Conservation (phyloP, 768 basidiomycete genomes). For the Lenzites betulinus region DNA sequence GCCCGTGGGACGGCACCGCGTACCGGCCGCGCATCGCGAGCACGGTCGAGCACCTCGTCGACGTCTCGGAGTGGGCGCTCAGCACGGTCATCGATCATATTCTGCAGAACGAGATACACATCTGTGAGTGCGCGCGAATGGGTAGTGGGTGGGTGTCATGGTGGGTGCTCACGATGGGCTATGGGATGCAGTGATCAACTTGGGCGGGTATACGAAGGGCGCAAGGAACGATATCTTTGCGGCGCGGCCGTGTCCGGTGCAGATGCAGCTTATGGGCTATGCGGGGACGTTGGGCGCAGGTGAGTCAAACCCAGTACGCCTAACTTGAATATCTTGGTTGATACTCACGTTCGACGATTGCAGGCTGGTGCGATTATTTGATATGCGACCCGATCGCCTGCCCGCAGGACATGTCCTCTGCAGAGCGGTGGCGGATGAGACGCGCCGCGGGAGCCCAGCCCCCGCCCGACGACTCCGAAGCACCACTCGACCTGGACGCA, state of each 20-base stretch:
- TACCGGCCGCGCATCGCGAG: conserved; percentile 47
- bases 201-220: conserved; percentile 55
- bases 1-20: conserved; percentile 46
- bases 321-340: not conserved
- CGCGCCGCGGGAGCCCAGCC: not conserved
- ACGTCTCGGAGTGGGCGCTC: conserved; percentile 43
- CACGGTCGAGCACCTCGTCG: conserved; percentile 41
- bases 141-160: too few species aligned
- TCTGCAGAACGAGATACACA: conserved; percentile 45
- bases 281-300: conserved; percentile 48
- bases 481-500: conserved; percentile 39
- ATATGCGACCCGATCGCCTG: conserved; percentile 47
- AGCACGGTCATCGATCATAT: conserved; percentile 42
- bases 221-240: conserved; percentile 55
- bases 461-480: conserved; percentile 10
- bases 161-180: too few species aligned
- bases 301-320: conserved; percentile 21
- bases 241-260: conserved; percentile 48
- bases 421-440: conserved; percentile 31
- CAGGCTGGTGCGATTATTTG: conserved; percentile 52
- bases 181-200: conserved; percentile 40
- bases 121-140: too few species aligned
- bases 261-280: conserved; percentile 53
- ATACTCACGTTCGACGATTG: not conserved
- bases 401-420: conserved; percentile 41